A percentile compares a stretch with the other conserved stretches of the same genome.
phyloP scores from a whole-genome alignment of 2,329 filamentous ascomycete genomes.

The Botrytis deweyae region DNA sequence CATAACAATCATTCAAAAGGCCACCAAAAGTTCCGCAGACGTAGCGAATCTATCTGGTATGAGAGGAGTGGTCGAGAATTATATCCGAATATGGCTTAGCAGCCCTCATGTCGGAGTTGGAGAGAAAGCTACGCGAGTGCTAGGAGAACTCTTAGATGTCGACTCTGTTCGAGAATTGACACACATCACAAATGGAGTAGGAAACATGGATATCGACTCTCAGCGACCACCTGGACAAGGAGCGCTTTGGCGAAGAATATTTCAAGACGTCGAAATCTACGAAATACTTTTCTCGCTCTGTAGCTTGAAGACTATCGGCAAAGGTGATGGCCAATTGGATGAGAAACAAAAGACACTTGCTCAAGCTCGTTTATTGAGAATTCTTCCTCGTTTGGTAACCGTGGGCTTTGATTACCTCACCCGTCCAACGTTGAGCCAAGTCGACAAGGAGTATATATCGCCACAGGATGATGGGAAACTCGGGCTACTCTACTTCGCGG shows the following conservation, averaged over 20 bases:
- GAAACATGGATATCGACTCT: conserved; percentile 39
- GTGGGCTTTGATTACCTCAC: conserved; percentile 36
- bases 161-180: conserved; percentile 48
- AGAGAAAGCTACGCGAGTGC: conserved; percentile 50
- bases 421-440: conserved; percentile 34
- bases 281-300: conserved; percentile 46
- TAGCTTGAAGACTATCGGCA: conserved; percentile 31
- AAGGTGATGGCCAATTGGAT: conserved; percentile 31
- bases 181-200: conserved; percentile 38
- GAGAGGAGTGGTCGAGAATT: conserved; percentile 48
- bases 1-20: conserved; percentile 57
- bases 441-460: conserved; percentile 32
- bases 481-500: conserved; percentile 39
- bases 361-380: conserved; percentile 38
- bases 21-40: conserved; percentile 48
- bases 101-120: conserved; percentile 55
- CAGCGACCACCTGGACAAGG: conserved; percentile 50
- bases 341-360: conserved; percentile 40
- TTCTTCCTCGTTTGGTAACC: conserved; percentile 37
- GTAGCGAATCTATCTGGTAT: conserved; percentile 52
- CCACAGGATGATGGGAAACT: conserved; percentile 22
- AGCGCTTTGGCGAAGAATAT: conserved; percentile 54
- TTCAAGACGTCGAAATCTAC: conserved; percentile 48
- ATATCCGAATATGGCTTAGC: conserved; percentile 54
- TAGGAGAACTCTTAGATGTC: conserved; percentile 55